Evolutionary conservation across 495 filamentous ascomycete genomes (phyloP).

Genomic region (Penicillium taxi): DNA sequence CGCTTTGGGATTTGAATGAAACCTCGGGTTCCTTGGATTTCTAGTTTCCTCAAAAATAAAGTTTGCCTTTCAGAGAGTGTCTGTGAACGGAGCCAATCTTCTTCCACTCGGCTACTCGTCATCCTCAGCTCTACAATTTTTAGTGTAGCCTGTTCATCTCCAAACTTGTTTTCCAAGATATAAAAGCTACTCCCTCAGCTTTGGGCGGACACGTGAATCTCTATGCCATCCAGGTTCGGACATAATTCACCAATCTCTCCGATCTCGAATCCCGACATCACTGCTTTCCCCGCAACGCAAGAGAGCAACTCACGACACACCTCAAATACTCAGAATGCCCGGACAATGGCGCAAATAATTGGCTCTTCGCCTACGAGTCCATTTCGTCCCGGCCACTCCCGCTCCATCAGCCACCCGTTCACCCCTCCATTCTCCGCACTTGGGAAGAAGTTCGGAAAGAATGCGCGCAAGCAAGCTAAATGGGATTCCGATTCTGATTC

Average conservation of each 20-base stretch:
- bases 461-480: constrained; percentile 19
- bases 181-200: too few species aligned
- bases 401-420: constrained; percentile 72
- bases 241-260: constrained; percentile 29
- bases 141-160: constrained; percentile 15
- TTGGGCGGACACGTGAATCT: constrained; percentile 24
- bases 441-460: constrained; percentile 44
- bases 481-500: constrained; percentile 38
- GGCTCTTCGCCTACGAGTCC: constrained; percentile 15
- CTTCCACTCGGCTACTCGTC: background rate
- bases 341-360: constrained; percentile 17
- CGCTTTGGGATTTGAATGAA: background rate
- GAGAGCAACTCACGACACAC: constrained; percentile 14
- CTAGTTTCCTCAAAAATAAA: background rate
- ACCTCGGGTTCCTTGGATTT: background rate
- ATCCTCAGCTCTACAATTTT: constrained; percentile 10
- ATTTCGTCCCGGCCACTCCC: constrained; percentile 45
- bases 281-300: constrained; percentile 13
- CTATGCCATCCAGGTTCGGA: constrained; percentile 35
- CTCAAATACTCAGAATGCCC: constrained; percentile 26
- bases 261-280: constrained; percentile 16
- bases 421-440: constrained; percentile 50
- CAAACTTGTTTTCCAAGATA: too few species aligned
- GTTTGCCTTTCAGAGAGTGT: background rate
- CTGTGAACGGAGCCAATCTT: constrained; percentile 4